phyloP scores from a whole-genome alignment of 2,329 filamentous ascomycete species.

The Phaeosphaeriaceae sp. region DNA sequence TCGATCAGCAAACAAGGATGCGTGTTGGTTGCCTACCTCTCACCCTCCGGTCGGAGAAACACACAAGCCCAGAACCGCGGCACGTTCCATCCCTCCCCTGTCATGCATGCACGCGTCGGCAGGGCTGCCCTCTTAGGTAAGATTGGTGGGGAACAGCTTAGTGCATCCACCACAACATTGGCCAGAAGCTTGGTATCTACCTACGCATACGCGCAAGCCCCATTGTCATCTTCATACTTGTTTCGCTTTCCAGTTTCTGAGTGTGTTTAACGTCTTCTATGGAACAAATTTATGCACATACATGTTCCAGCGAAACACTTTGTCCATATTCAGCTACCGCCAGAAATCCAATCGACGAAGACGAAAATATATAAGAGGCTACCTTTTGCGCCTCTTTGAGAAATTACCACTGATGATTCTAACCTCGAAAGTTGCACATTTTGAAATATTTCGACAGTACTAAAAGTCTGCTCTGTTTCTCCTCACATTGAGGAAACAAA shows the following conservation, averaged over 20 bases:
- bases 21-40: background rate
- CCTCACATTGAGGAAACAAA: no score
- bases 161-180: background rate
- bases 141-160: conserved; percentile 3
- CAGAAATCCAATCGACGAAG: background rate
- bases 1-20: background rate
- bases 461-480: no score
- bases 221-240: no score
- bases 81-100: conserved; percentile 2
- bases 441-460: no score
- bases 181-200: background rate
- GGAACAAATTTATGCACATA: background rate
- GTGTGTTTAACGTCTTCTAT: background rate
- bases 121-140: background rate
- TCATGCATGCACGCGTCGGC: conserved; percentile 12
- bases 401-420: no score
- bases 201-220: no score
- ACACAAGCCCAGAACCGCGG: conserved; percentile 4
- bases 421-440: no score
- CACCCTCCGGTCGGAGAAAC: background rate
- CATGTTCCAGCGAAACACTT: background rate
- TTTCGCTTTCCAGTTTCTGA: background rate
- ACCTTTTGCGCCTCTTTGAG: no score
- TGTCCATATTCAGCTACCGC: background rate
- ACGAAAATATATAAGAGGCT: no score